Conservation (phyloP, 2,329 filamentous ascomycete genomes). For the Microsporum canis region DNA sequence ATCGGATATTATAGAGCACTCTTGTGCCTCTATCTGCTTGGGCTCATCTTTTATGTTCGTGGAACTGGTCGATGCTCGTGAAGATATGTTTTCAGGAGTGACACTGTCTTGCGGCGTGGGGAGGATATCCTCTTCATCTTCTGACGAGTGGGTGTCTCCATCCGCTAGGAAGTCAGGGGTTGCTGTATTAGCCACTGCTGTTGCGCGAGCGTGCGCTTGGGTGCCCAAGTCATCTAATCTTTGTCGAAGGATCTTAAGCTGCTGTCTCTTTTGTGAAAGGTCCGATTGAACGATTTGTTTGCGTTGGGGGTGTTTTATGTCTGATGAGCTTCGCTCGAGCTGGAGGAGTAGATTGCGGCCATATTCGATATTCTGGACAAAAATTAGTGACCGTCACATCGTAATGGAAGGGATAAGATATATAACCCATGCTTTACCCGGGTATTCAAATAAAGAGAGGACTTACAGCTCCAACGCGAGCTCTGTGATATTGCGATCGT, state of each 20-base stretch:
- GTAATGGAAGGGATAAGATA: not conserved
- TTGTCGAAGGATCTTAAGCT: constrained; percentile 24
- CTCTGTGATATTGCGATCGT: constrained; percentile 33
- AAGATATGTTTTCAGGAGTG: constrained; percentile 5
- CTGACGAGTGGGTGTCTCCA: constrained; percentile 14
- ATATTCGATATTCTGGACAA: constrained; percentile 35
- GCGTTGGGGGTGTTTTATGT: constrained; percentile 26
- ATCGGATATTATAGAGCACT: not conserved
- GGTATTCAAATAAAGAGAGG: not conserved
- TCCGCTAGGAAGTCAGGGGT: constrained; percentile 3
- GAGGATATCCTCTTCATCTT: constrained; percentile 20
- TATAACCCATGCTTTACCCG: not conserved
- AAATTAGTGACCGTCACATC: not conserved
- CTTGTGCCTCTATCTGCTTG: not conserved
- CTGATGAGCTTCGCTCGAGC: constrained; percentile 31
- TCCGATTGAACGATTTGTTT: constrained; percentile 32
- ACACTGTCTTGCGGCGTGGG: constrained; percentile 19
- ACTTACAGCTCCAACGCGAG: constrained; percentile 32
- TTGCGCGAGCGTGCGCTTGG: constrained; percentile 16
- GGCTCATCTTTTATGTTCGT: not conserved
- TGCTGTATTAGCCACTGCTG: not conserved
- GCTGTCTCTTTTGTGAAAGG: constrained; percentile 28
- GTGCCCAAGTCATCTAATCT: constrained; percentile 24
- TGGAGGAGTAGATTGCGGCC: constrained; percentile 32
- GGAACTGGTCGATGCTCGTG: constrained; percentile 6